These are phyloP conservation scores for Tylopilus subfusipes DNA, from an alignment of 768 basidiomycete genomes.

Conservation along the genomic window DNA sequence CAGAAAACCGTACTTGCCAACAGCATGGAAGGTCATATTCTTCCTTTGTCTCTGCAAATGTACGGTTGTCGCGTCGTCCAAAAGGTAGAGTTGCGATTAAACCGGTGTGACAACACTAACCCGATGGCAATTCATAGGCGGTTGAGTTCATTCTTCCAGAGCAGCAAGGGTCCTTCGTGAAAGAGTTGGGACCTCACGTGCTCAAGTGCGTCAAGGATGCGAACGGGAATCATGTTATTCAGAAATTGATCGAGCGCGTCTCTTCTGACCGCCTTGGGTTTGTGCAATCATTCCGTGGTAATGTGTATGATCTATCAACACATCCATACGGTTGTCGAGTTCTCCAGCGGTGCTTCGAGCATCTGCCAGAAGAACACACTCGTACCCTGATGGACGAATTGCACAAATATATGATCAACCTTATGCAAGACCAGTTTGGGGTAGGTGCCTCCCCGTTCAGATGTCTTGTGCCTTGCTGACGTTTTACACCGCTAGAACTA, in stretches of 20 bases:
- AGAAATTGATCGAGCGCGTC: constrained; percentile 84
- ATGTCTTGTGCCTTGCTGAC: not conserved
- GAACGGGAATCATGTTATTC: constrained; percentile 94
- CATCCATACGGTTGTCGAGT: constrained; percentile 96
- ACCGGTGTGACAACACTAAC: constrained; percentile 1
- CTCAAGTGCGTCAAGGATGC: constrained; percentile 85
- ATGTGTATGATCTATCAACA: constrained; percentile 75
- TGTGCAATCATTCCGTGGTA: constrained; percentile 69
- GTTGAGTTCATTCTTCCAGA: constrained; percentile 77
- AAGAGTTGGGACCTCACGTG: constrained; percentile 75
- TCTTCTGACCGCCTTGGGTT: constrained; percentile 73
- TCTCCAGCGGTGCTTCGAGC: constrained; percentile 87
- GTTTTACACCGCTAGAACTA: constrained; percentile 63
- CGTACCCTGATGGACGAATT: constrained; percentile 80
- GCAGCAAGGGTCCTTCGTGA: constrained; percentile 72
- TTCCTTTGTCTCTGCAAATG: constrained; percentile 80
- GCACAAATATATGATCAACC: constrained; percentile 58
- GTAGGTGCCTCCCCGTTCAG: constrained; percentile 41
- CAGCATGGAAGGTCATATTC: constrained; percentile 74
- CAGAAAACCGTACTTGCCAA: constrained; percentile 70
- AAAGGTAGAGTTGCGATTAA: constrained; percentile 51
- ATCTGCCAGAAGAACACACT: constrained; percentile 65
- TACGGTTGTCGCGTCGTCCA: constrained; percentile 97
- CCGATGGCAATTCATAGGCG: constrained; percentile 47
- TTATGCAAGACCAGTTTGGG: constrained; percentile 92